Evolutionary conservation across 2,329 filamentous ascomycete genomes (phyloP), one percentile per base, ranked within the genome.

Genomic region (Talaromyces sp.): DNA sequence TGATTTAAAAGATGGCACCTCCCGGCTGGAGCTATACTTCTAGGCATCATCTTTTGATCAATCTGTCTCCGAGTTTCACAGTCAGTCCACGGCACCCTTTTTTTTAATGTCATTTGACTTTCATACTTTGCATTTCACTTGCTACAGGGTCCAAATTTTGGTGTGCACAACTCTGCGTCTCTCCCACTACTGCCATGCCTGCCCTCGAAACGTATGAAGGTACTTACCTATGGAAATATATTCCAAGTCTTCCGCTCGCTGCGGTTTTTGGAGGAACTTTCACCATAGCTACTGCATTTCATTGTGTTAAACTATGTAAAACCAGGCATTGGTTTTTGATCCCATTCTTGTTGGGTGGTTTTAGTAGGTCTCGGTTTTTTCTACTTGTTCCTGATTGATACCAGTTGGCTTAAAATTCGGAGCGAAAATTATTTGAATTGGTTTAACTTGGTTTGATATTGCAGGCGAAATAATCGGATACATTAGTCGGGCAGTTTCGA

Each of bases 381-480:
- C 10, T 4, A 52, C 47, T 18, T 23, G 6, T 16, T 47, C 8
- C 14, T 7, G 12, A 10, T 34, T 18, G 36, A 44, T 6, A 18
- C 8, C 14, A 28, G 4, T 51, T 28, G 16, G 3, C 44, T 27
- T 50, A 50, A 10, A 23, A 50, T 50, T 50, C 4, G 44, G 5
- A 10, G 18, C 44, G 18, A 8, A 47, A 23, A 50, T 50, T 50
- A 4, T 50, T 50, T 6, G 23, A 27, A 27, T 50, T 18, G 10
- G 10, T 50, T 40, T 57, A 33, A 57, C 12, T 7, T 33, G 5
- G 27, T 30, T 31, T 14, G 12, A 28, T 57, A 27, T n/a, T 14
- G 9, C 27, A 61, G 59, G 55, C 12, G 59, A 61, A 50, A 18
- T 61, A 27, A 57, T 61, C 12, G 59, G 59, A 47, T 61, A 61